phyloP scores from a whole-genome alignment of 768 basidiomycete genomes.

The Mycena crocata region DNA sequence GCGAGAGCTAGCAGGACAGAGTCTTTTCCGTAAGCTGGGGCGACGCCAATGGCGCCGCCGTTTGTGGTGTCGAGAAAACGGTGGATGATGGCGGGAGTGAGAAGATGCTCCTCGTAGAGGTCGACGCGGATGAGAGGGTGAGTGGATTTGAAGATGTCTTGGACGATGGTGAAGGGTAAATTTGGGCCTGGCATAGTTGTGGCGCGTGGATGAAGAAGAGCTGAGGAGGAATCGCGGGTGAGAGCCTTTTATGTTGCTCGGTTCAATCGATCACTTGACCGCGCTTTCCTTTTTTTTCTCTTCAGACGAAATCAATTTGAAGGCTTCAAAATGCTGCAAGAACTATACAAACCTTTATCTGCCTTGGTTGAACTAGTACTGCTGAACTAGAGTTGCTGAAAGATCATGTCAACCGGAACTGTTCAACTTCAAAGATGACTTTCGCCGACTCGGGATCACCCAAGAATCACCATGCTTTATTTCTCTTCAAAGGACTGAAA shows the following conservation, averaged over 20 bases:
- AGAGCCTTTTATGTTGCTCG: neutral
- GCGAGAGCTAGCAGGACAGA: constrained; percentile 51
- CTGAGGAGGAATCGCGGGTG: neutral
- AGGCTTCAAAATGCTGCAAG: neutral
- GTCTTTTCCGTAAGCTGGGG: constrained; percentile 53
- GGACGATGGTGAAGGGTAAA: constrained; percentile 42
- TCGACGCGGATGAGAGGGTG: constrained; percentile 43
- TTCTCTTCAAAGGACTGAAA: too few relatives aligned
- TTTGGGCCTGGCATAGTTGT: constrained; percentile 13
- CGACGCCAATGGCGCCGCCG: constrained; percentile 50
- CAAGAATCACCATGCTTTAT: too few relatives aligned
- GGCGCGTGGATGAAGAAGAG: neutral
- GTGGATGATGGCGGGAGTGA: constrained; percentile 39
- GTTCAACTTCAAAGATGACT: too few relatives aligned
- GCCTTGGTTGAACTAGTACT: too few relatives aligned
- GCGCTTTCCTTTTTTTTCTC: neutral
- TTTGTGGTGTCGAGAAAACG: constrained; percentile 43
- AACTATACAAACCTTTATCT: too few relatives aligned
- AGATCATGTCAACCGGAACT: too few relatives aligned
- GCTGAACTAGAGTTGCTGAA: too few relatives aligned
- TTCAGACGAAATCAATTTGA: neutral
- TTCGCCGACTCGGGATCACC: too few relatives aligned
- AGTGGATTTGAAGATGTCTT: constrained; percentile 46
- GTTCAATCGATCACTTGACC: constrained; percentile 16
- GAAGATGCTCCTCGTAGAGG: constrained; percentile 41